phyloP scores from a whole-genome alignment of 2,329 filamentous ascomycete genomes.

The Amauroascus verrucosus region DNA sequence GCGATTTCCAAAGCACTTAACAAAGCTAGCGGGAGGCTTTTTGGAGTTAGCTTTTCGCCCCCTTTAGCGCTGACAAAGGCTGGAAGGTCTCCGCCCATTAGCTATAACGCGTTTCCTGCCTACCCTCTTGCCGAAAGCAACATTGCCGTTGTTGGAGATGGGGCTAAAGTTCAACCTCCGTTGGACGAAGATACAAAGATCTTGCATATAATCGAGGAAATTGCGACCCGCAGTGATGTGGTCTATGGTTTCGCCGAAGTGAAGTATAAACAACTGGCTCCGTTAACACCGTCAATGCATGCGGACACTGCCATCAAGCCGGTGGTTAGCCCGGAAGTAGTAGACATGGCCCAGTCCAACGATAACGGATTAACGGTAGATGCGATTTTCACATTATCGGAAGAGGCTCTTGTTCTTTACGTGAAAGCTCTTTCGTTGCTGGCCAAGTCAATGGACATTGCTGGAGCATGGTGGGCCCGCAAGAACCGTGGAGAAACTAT shows the following conservation, averaged over 20 bases:
- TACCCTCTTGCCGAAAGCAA: conserved; percentile 68
- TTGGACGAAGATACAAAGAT: conserved; percentile 71
- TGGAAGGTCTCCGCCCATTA: conserved; percentile 38
- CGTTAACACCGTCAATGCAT: conserved; percentile 60
- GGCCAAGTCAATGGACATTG: conserved; percentile 91
- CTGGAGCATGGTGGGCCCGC: conserved; percentile 79
- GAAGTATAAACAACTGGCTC: conserved; percentile 95
- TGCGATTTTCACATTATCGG: conserved; percentile 74
- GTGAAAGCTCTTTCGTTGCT: conserved; percentile 86
- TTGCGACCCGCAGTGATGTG: conserved; percentile 85
- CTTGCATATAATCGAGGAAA: conserved; percentile 77
- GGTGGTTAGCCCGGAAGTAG: conserved; percentile 22
- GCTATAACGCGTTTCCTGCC: conserved; percentile 63
- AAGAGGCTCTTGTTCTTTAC: conserved; percentile 90
- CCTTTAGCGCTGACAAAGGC: conserved; percentile 38
- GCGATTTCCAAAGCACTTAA: conserved; percentile 92
- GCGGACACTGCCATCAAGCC: conserved; percentile 25
- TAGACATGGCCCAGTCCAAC: conserved; percentile 29
- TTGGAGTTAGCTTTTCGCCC: conserved; percentile 43
- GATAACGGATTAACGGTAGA: conserved; percentile 67
- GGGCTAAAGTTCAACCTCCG: conserved; percentile 49
- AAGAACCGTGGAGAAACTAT: conserved; percentile 57
- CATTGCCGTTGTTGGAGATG: conserved; percentile 53
- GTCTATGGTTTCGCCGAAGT: conserved; percentile 97
- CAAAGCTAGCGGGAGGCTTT: conserved; percentile 62